Evolutionary conservation across 2,329 filamentous ascomycete genomes (phyloP), one percentile per base, ranked within the genome.

Genomic region (Aspergillus aculeatus): DNA sequence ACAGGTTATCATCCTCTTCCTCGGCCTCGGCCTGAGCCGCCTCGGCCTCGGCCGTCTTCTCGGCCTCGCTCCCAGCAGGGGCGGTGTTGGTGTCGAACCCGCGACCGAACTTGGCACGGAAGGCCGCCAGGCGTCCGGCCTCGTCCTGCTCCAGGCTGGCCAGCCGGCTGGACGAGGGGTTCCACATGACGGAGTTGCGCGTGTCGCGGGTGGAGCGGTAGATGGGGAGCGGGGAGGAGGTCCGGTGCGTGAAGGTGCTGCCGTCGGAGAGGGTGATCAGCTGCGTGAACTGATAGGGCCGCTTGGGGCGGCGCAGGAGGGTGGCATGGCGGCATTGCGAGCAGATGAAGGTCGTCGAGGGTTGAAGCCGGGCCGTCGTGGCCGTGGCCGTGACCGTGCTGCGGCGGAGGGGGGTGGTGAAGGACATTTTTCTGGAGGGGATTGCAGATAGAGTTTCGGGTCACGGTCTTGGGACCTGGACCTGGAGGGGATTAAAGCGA

Each of bases 251-350:
- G 73, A 80, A 98, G 61, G 93, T 90, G 71, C 86, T 90, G 68
- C 95, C 95, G 81, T 99, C 95, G 47, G 89, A 91, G 65, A 98
- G 89, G 56, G 92, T 93, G 67, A 99, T 83, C 62, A 99, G 85
- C 79, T 99, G 95, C n/a, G 94, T 97, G 83, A 97, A 98, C 67
- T 89, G 91, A 83, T 97, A 98, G 47, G 95, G 94, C 5, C 93
- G 87, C 72, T 92, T 90, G n/a, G 92, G 92, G 16, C 95, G 91
- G 63, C 84, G 85, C 73, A 98, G 86, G 64, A 96, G 89, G 24
- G 90, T 92, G 55, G 95, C 95, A 74, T 92, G 86, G 62, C 92
- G 89, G 73, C 87, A 82, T 80, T 93, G 89, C 53, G 77, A 78
- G 76, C 76, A 80, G 68, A 79, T 71, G 68, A 77, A 80, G 53